Conservation (phyloP, 768 basidiomycete species). For the Russula earlei region DNA sequence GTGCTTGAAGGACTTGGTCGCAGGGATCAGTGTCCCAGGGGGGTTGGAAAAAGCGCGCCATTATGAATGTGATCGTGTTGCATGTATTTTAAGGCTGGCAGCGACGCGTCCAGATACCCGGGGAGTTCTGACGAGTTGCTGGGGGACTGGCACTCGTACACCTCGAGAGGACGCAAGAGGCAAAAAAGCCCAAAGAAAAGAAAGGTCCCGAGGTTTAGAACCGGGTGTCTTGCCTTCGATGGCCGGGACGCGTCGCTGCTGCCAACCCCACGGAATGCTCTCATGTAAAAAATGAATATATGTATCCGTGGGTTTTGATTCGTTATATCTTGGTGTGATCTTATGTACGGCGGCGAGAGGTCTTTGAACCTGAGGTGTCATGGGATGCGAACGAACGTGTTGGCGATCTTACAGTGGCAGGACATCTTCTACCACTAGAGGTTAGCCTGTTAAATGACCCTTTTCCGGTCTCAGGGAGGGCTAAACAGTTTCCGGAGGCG, state of each 20-base stretch:
- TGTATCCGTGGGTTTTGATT: background rate
- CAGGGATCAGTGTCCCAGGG: background rate
- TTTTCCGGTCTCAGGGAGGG: too few relatives aligned
- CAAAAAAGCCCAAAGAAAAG: background rate
- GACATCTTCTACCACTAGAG: too few relatives aligned
- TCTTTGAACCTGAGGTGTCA: too few relatives aligned
- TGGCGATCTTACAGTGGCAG: too few relatives aligned
- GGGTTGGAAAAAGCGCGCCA: background rate
- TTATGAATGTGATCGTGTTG: background rate
- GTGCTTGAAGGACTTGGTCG: background rate
- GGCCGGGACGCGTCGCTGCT: slow-evolving; percentile 7
- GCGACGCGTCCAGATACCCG: slow-evolving; percentile 11
- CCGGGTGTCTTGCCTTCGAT: slow-evolving; percentile 9
- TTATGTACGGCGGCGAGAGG: background rate
- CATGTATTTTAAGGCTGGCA: background rate
- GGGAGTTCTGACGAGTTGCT: slow-evolving; percentile 13
- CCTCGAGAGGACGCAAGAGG: slow-evolving; percentile 16
- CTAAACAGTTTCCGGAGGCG: too few relatives aligned
- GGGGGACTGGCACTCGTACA: slow-evolving; percentile 12
- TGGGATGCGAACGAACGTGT: background rate
- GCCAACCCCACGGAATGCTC: slow-evolving; percentile 3
- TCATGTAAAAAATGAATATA: background rate
- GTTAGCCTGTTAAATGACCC: too few relatives aligned
- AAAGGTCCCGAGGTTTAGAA: slow-evolving; percentile 12
- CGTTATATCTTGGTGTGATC: background rate